Evolutionary conservation across 2,329 filamentous ascomycete species (phyloP).

Genomic region (Xylariales sp.): DNA sequence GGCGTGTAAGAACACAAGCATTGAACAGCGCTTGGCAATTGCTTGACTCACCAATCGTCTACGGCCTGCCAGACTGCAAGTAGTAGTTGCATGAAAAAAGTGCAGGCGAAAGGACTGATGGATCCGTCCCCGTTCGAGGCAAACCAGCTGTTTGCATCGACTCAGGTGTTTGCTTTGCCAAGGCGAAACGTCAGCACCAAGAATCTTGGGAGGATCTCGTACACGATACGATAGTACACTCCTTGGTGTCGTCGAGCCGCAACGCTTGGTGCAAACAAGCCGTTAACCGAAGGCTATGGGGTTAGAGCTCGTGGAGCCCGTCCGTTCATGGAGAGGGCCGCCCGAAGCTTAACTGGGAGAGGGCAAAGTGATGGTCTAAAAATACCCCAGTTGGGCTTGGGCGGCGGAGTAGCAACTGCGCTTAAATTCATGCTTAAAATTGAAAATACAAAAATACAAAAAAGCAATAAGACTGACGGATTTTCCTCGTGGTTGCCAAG

Average conservation of each 20-base stretch:
- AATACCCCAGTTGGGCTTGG: constrained; percentile 31
- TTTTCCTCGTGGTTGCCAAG: constrained; percentile 48
- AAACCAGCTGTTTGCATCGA: constrained; percentile 32
- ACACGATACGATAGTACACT: not conserved
- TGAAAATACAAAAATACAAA: constrained; percentile 20
- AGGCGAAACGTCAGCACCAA: constrained; percentile 31
- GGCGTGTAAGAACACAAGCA: constrained; percentile 33
- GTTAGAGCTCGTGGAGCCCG: constrained; percentile 17
- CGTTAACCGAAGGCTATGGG: constrained; percentile 27
- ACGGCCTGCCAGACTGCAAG: constrained; percentile 13
- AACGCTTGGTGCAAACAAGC: constrained; percentile 18
- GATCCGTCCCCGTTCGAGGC: constrained; percentile 20
- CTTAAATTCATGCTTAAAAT: constrained; percentile 52
- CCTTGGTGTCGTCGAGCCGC: constrained; percentile 8
- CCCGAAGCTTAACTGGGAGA: constrained; percentile 31
- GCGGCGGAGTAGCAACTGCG: constrained; percentile 35
- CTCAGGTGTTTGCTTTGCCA: constrained; percentile 30
- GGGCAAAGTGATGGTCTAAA: constrained; percentile 34
- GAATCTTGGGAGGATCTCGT: constrained; percentile 22
- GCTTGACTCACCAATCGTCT: constrained; percentile 30
- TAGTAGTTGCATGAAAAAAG: constrained; percentile 14
- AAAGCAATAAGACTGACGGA: constrained; percentile 25
- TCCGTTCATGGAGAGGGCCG: constrained; percentile 31
- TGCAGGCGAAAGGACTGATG: not conserved
- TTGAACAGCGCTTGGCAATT: constrained; percentile 30